phyloP scores from a whole-genome alignment of 2,329 filamentous ascomycete species.

The Aaosphaeria arxii region DNA sequence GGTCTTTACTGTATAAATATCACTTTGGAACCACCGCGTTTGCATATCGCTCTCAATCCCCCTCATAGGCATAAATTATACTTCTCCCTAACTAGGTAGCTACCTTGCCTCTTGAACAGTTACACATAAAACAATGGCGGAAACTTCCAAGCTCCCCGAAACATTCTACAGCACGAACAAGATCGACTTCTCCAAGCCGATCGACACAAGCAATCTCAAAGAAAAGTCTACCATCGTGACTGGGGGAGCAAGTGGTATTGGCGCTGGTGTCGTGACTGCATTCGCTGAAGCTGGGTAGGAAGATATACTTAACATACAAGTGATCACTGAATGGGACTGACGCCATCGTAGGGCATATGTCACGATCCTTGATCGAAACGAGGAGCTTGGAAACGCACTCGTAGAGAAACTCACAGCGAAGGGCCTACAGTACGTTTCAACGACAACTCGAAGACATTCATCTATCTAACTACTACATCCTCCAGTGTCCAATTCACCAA shows the following conservation, averaged over 20 bases:
- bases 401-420: conserved; percentile 6
- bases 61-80: too few species aligned
- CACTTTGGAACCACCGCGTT: too few species aligned
- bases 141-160: neutral
- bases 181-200: conserved; percentile 14
- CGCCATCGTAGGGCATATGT: conserved; percentile 17
- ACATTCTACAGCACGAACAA: conserved; percentile 4
- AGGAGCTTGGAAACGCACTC: conserved; percentile 7
- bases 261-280: conserved; percentile 13
- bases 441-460: neutral
- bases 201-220: conserved; percentile 14
- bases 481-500: conserved; percentile 22
- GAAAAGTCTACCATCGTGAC: conserved; percentile 22
- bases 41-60: too few species aligned
- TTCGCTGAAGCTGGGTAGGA: conserved; percentile 22
- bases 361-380: conserved; percentile 21
- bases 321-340: neutral
- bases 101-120: too few species aligned
- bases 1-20: too few species aligned
- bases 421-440: conserved; percentile 12
- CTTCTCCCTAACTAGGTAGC: too few species aligned
- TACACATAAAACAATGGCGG: neutral
- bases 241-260: conserved; percentile 23
- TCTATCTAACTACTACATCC: neutral
- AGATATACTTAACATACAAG: neutral